Evolutionary conservation across 192 early-diverging fungal species (phyloP), one percentile per base, ranked within the genome.

Genomic region (Entomortierella parvispora): DNA sequence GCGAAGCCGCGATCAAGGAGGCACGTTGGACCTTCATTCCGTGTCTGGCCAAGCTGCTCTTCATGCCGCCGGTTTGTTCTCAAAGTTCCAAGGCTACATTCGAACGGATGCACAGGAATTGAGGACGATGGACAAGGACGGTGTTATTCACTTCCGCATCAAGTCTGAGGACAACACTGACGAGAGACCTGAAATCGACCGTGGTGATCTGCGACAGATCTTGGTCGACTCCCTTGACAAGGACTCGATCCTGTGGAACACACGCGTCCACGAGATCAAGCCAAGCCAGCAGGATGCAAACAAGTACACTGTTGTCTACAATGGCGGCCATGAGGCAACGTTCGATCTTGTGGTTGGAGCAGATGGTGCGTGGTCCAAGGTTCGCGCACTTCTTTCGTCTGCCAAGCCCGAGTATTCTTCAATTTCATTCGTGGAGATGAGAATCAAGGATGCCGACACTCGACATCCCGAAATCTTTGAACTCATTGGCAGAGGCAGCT

Each of bases 321-420:
- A 32, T 23, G 59, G 72, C 47, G 74, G 82, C 25, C 37, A 40
- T 25, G 47, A 26, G 11, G 60, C 65, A 29, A 32, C 42, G 4
- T 51, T 47, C n/a, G 80, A 85, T 57, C 20, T 86, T 11, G 78
- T 87, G 2, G 64, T 87, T 23, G 86, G 85, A n/a, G 82, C 84
- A 22, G 87, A 88, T 65, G 86, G 86, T 9, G 82, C 83, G 7
- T 88, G 86, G 86, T 86, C 84, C 32, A 67, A 70, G n/a, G 69
- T 86, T 17, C 71, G 87, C 0, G 14, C 58, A 1, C 45, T 85
- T 9, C 48, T 86, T 5, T 68, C 83, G 20, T 32, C 33, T n/a
- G 64, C 56, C 5, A 64, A 57, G 12, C 87, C 87, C 25, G 6
- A 45, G 1, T 88, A 87, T 62, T 88, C 25, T 7, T 48, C 14